Percentiles rank a stretch among this genome's conserved stretches.
Conservation (phyloP, 805 yeast genomes). For the Zygoascus ofunaensis region DNA sequence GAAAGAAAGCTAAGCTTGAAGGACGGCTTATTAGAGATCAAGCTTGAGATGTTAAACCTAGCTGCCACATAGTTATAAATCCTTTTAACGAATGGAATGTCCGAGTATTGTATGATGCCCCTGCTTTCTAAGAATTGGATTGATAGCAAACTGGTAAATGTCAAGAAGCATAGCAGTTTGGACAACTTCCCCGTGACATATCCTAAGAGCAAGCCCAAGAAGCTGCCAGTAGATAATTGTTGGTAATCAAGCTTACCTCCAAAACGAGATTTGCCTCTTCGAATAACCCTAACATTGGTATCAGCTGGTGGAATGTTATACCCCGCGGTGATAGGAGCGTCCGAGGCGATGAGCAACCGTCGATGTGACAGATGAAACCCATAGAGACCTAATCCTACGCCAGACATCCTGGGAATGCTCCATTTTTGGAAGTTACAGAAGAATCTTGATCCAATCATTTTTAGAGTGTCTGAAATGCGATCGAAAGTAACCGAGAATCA, state of each 20-base stretch:
- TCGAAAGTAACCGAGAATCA: no score
- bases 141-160: slow-evolving; percentile 37
- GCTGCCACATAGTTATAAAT: slow-evolving; percentile 9
- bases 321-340: background rate
- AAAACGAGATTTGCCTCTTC: slow-evolving; percentile 8
- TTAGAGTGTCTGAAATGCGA: no score
- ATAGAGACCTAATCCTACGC: slow-evolving; percentile 1
- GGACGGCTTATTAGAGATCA: slow-evolving; percentile 34
- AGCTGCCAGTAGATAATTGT: slow-evolving; percentile 55
- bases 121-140: slow-evolving; percentile 49
- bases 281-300: background rate
- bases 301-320: background rate
- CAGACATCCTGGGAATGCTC: background rate
- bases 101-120: slow-evolving; percentile 30
- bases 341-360: background rate
- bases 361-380: slow-evolving; percentile 1
- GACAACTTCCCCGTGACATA: slow-evolving; percentile 53
- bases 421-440: background rate
- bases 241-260: slow-evolving; percentile 41
- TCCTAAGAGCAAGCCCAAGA: slow-evolving; percentile 52
- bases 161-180: slow-evolving; percentile 41
- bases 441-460: background rate
- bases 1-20: slow-evolving; percentile 49
- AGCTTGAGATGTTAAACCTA: slow-evolving; percentile 13
- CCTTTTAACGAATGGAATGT: slow-evolving; percentile 15